phyloP scores from a whole-genome alignment of 2,329 filamentous ascomycete genomes.

The Colletotrichum sp. region DNA sequence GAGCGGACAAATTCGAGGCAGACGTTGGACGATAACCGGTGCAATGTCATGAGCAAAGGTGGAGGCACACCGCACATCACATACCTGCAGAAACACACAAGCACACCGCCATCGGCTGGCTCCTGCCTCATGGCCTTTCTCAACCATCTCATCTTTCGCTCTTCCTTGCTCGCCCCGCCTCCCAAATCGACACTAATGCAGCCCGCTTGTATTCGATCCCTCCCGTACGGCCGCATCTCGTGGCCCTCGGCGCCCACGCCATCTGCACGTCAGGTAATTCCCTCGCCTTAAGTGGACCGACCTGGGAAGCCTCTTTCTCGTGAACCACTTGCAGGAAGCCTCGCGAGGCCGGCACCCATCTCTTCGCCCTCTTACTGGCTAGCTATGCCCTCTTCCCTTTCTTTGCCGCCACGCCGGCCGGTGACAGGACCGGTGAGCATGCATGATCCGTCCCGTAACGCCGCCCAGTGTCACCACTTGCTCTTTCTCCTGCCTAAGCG shows the following conservation, averaged over 20 bases:
- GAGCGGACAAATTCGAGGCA: neutral
- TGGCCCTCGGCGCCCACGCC: neutral
- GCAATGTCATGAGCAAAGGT: neutral
- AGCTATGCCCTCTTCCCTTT: neutral
- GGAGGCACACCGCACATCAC: neutral
- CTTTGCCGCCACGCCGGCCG: neutral
- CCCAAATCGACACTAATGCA: slow-evolving; percentile 17
- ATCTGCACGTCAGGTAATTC: slow-evolving; percentile 6
- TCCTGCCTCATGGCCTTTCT: neutral
- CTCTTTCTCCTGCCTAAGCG: neutral
- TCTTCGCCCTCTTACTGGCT: neutral
- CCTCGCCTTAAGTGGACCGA: neutral
- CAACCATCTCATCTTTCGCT: neutral
- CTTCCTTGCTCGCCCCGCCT: neutral
- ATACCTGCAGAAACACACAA: neutral
- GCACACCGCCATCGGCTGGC: neutral
- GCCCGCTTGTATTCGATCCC: neutral
- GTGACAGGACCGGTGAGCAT: neutral
- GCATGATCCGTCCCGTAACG: neutral
- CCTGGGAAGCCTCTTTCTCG: neutral
- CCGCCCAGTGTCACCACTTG: neutral
- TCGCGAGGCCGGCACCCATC: neutral
- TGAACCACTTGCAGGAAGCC: neutral
- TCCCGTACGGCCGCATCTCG: slow-evolving; percentile 18
- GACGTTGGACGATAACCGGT: neutral